These are phyloP conservation scores for Daldinia eschscholtzii DNA, from an alignment of 2,329 filamentous ascomycete species.

Conservation along the genomic window DNA sequence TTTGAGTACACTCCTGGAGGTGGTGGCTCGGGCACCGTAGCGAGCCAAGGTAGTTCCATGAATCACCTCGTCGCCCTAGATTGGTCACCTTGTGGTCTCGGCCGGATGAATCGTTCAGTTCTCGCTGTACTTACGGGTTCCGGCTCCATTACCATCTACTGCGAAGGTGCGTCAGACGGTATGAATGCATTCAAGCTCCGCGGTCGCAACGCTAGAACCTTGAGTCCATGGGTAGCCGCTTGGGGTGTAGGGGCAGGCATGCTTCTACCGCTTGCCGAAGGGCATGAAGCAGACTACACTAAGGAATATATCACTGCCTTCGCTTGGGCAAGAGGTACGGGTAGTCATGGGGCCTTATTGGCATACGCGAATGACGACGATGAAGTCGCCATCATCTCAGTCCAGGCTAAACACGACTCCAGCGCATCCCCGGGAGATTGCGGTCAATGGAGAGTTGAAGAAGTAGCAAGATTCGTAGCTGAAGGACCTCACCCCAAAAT, in stretches of 20 bases:
- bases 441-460: constrained; percentile 62
- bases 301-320: constrained; percentile 62
- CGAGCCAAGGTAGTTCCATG: constrained; percentile 63
- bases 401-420: constrained; percentile 56
- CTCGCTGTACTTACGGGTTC: constrained; percentile 64
- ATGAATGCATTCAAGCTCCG: constrained; percentile 46
- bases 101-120: constrained; percentile 65
- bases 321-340: constrained; percentile 64
- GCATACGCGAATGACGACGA: constrained; percentile 65
- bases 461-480: constrained; percentile 63
- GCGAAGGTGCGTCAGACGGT: constrained; percentile 58
- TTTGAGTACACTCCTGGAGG: constrained; percentile 58
- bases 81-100: constrained; percentile 72
- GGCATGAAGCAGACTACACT: constrained; percentile 48
- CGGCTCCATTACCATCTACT: constrained; percentile 64
- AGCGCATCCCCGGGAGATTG: constrained; percentile 38
- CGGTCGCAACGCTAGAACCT: constrained; percentile 58
- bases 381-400: constrained; percentile 65
- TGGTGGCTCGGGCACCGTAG: constrained; percentile 61
- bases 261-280: constrained; percentile 60
- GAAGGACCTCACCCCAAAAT: constrained; percentile 59
- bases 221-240: constrained; percentile 64
- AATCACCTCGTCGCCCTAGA: constrained; percentile 67
- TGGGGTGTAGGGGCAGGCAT: constrained; percentile 69
- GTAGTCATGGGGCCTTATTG: constrained; percentile 59